These are phyloP conservation scores for Endoconidiophora laricicola DNA, from an alignment of 2,329 filamentous ascomycete genomes.

Conservation along the genomic window DNA sequence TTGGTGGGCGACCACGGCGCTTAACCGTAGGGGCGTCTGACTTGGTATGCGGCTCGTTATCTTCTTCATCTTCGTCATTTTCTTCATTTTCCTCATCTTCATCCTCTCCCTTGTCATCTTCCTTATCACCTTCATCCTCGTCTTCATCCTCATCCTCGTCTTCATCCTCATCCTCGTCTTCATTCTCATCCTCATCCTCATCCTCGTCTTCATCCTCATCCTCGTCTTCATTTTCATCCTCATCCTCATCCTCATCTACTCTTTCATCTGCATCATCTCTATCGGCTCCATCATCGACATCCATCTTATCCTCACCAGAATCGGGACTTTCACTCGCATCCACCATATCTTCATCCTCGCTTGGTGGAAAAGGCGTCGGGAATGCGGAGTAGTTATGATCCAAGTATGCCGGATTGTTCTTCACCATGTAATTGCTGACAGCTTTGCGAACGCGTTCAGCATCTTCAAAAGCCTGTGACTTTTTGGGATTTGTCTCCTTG, in stretches of 20 bases:
- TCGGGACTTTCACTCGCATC: constrained; percentile 19
- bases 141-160: constrained; percentile 19
- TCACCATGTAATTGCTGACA: constrained; percentile 74
- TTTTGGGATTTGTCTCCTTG: constrained; percentile 65
- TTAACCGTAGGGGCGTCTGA: background rate
- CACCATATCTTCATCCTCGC: constrained; percentile 23
- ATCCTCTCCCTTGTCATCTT: background rate
- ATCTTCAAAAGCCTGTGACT: constrained; percentile 60
- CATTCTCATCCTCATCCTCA: constrained; percentile 13
- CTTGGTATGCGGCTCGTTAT: background rate
- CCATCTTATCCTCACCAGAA: constrained; percentile 1
- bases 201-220: constrained; percentile 8
- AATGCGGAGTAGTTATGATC: constrained; percentile 49
- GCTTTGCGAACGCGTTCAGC: constrained; percentile 77
- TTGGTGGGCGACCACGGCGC: constrained; percentile 10
- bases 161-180: constrained; percentile 19
- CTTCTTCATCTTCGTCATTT: constrained; percentile 14
- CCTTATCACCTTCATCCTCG: constrained; percentile 14
- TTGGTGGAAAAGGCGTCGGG: constrained; percentile 55
- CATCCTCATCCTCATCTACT: constrained; percentile 19
- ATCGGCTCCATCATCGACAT: constrained; percentile 14
- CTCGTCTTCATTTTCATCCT: constrained; percentile 18
- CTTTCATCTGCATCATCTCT: constrained; percentile 20
- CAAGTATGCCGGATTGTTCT: constrained; percentile 69
- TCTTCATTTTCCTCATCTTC: constrained; percentile 16